Evolutionary conservation across 75 land plant genomes (phyloP).

Genomic region (Gnetum montanum): DNA sequence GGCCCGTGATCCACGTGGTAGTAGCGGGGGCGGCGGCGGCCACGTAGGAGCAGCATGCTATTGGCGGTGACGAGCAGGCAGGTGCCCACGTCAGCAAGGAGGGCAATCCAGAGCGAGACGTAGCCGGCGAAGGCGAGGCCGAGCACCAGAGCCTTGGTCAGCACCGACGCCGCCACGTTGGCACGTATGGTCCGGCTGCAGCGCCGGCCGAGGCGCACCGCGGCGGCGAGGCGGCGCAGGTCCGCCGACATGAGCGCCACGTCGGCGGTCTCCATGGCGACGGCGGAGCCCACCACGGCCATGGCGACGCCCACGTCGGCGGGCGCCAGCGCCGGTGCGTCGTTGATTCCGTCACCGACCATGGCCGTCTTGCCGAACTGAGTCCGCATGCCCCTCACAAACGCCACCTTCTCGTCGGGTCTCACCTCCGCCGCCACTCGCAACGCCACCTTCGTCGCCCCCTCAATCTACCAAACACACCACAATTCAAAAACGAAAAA

Average conservation of each 20-base stretch:
- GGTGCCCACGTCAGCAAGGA: slow-evolving; percentile 86
- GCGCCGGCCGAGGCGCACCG: slow-evolving; percentile 39
- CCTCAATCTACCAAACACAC: too few species aligned
- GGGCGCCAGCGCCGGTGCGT: slow-evolving; percentile 80
- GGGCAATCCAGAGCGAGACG: slow-evolving; percentile 81
- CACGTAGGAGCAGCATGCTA: slow-evolving; percentile 42
- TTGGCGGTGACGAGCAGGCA: slow-evolving; percentile 74
- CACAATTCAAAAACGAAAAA: too few species aligned
- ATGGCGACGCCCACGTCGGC: slow-evolving; percentile 90
- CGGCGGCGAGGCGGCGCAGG: slow-evolving; percentile 50
- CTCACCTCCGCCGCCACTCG: too few species aligned
- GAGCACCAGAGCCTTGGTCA: slow-evolving; percentile 55
- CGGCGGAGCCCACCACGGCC: slow-evolving; percentile 88
- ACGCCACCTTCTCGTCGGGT: slow-evolving; percentile 5
- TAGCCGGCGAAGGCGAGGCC: slow-evolving; percentile 63
- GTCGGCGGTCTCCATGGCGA: slow-evolving; percentile 81
- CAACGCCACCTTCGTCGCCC: too few species aligned
- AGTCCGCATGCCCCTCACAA: too few species aligned
- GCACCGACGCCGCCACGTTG: slow-evolving; percentile 54
- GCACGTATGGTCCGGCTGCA: slow-evolving; percentile 30
- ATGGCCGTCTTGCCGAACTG: slow-evolving; percentile 50
- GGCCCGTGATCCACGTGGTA: too few species aligned
- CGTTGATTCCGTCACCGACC: slow-evolving; percentile 94
- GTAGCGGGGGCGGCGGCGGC: background rate
- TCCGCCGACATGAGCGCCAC: slow-evolving; percentile 91